phyloP scores from a whole-genome alignment of 2,329 filamentous ascomycete species.

The Pestalotiopsis fici region DNA sequence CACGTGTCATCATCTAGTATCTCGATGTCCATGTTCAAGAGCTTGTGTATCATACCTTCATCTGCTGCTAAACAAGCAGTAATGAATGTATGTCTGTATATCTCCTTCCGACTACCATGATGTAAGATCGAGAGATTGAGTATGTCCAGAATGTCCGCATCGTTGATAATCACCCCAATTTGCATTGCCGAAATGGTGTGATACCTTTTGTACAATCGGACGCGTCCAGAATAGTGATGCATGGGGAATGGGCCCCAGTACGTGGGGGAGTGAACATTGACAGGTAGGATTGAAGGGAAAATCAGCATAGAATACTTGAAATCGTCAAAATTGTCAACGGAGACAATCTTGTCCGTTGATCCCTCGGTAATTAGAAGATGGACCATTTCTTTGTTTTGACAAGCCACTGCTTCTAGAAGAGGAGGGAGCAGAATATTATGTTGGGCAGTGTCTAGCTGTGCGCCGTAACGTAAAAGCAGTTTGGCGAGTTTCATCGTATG shows the following conservation, averaged over 20 bases:
- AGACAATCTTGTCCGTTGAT: not conserved
- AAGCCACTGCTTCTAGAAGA: not conserved
- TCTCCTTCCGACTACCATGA: not conserved
- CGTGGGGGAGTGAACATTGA: too few species aligned
- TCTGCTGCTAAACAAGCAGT: not conserved
- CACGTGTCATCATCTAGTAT: not conserved
- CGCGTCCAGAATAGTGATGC: too few species aligned
- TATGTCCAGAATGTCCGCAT: not conserved
- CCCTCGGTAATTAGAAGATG: not conserved
- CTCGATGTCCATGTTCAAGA: not conserved
- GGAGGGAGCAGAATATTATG: not conserved
- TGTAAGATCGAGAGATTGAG: not conserved
- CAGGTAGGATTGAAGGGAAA: too few species aligned
- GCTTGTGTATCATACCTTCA: not conserved
- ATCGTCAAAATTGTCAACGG: too few species aligned
- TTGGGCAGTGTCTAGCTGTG: not conserved
- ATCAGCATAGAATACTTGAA: too few species aligned
- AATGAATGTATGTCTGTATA: not conserved
- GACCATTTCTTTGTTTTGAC: not conserved
- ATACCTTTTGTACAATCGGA: too few species aligned
- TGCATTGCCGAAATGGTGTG: not conserved
- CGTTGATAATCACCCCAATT: not conserved
- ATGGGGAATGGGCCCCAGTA: too few species aligned
- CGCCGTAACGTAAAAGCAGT: not conserved
- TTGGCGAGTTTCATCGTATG: not conserved